Evolutionary conservation across 306 rosid genomes (phyloP).

Genomic region (Carpinus fangiana): DNA sequence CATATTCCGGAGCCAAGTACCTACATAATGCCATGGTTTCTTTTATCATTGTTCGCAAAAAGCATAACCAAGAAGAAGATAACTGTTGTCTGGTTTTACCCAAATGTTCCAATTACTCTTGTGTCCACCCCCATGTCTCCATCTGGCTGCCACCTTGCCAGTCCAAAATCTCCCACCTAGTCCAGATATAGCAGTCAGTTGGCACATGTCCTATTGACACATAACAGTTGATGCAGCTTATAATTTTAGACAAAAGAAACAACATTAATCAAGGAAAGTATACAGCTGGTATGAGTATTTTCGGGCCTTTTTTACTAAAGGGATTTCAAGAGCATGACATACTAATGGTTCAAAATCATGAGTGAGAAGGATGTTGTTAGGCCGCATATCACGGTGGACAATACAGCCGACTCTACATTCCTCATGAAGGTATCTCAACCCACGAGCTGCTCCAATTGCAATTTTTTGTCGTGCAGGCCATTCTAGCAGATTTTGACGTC

Average conservation of each 20-base stretch:
- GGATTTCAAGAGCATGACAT: slow-evolving; percentile 36
- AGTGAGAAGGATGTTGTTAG: slow-evolving; percentile 93
- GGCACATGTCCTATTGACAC: slow-evolving; percentile 20
- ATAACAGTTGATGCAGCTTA: neutral
- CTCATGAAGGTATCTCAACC: slow-evolving; percentile 96
- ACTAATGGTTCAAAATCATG: slow-evolving; percentile 98
- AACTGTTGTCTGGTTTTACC: slow-evolving; percentile 43
- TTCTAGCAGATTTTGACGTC: slow-evolving; percentile 47
- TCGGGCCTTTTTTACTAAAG: neutral
- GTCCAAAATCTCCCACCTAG: slow-evolving; percentile 99
- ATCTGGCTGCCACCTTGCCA: slow-evolving; percentile 98
- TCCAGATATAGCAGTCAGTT: slow-evolving; percentile 24
- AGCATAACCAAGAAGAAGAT: slow-evolving; percentile 1
- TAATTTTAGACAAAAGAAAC: slow-evolving; percentile 1
- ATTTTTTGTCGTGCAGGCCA: slow-evolving; percentile 84
- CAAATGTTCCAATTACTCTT: slow-evolving; percentile 90
- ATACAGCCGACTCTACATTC: slow-evolving; percentile 99
- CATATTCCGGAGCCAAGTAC: slow-evolving; percentile 97
- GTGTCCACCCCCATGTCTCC: slow-evolving; percentile 91
- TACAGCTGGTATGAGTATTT: neutral
- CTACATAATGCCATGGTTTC: slow-evolving; percentile 35
- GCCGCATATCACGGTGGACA: slow-evolving; percentile 94
- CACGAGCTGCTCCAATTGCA: slow-evolving; percentile 96
- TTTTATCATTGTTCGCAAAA: slow-evolving; percentile 16
- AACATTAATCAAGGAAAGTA: neutral